These are phyloP conservation scores for Cyamopsis tetragonoloba DNA, from an alignment of 306 rosid species.

Conservation along the genomic window DNA sequence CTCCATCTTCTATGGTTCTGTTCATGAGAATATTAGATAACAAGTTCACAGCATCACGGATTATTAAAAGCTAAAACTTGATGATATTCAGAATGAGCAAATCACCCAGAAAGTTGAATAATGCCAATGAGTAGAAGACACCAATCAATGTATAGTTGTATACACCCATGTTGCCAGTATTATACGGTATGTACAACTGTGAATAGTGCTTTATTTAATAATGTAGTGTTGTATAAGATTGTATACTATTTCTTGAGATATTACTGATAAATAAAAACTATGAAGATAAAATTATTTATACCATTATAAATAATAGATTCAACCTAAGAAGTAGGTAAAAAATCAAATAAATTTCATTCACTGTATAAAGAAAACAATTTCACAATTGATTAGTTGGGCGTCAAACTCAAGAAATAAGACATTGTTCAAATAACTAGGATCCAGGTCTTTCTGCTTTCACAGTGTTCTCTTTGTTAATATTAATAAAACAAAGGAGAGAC, in stretches of 20 bases:
- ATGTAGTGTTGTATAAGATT: background rate
- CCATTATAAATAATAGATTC: background rate
- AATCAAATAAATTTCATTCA: too few species aligned
- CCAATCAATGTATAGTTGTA: background rate
- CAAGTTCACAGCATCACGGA: background rate
- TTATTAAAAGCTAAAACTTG: background rate
- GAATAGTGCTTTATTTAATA: background rate
- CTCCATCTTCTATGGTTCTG: background rate
- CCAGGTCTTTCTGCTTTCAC: background rate
- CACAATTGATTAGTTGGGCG: background rate
- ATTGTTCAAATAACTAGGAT: conserved; percentile 1
- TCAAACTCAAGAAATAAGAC: background rate
- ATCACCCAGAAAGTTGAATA: background rate
- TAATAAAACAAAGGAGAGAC: background rate
- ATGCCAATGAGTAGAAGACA: background rate
- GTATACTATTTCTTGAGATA: background rate
- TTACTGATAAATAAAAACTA: background rate
- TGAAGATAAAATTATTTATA: background rate
- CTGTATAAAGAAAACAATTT: background rate
- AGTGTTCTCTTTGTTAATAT: background rate
- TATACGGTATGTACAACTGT: background rate
- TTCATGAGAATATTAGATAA: conserved; percentile 7
- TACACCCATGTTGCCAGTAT: background rate
- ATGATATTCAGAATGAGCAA: background rate
- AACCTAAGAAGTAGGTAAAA: background rate